Base-by-base conservation (phyloP, 2,329 filamentous ascomycete genomes). In the Dichotomopilus funicola region DNA sequence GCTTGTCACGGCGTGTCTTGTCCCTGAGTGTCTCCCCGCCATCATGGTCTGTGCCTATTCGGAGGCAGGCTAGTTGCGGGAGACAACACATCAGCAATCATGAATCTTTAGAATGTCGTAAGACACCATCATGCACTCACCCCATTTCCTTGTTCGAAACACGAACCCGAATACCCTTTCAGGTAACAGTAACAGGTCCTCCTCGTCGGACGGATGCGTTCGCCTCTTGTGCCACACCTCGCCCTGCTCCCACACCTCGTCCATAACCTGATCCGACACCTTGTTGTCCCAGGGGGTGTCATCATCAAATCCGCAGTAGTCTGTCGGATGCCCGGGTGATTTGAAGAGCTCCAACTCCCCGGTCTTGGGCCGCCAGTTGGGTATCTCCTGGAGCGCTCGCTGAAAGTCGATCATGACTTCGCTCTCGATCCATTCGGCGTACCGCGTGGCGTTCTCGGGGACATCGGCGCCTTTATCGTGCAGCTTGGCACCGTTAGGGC, bases 381-480 rank as follows among this genome's bases (percentile, higher is more conserved):
- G 37, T 12, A 8, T 9, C 12, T 38, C 8, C 2, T 38, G 37
- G 37, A 38, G 12, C 37, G 7, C 64, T 36, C 59, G 59, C 8
- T 64, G 62, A 46, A 70, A 68, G 43, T 71, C 68, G 33, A 70
- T 57, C 0, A 70, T 60, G 1, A 71, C 67, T 33, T 67, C 62
- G 45, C 68, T 67, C 1, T 71, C 66, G 8, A 38, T 27, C 19
- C 19, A 27, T 27, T 27, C 19, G 19, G 19, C 37, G 37, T 38
- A 38, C 37, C 8, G 8, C 37, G 37, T 38, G 37, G 37, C 12
- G 12, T 8, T 8, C 2, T 38, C 37, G 37, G 12, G 19, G 19
- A 27, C 19, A 27, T 27, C 19, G 19, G 19, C 19, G 19, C 3
- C 19, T 3, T 27, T 27, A 2, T 27, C 19, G 3, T 27, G 19